Evolutionary conservation across 2,329 filamentous ascomycete genomes (phyloP).

Genomic region (Seiridium cupressi): DNA sequence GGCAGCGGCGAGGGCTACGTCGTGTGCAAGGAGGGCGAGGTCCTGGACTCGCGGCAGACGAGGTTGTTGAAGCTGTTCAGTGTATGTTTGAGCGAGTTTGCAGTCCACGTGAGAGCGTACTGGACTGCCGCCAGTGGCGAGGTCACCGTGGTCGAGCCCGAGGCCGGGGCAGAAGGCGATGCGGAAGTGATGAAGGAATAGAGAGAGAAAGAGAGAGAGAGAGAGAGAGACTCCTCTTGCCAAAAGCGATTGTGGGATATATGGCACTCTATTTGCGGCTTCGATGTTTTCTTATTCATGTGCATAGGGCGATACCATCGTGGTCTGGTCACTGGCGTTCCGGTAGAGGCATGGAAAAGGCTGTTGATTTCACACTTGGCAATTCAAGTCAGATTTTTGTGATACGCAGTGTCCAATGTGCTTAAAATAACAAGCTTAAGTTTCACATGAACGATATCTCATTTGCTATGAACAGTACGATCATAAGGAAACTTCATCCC

Average conservation of each 20-base stretch:
- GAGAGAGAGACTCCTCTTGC: neutral
- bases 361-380: neutral
- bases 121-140: conserved; percentile 59
- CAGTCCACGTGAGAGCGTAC: conserved; percentile 73
- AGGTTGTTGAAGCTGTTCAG: conserved; percentile 92
- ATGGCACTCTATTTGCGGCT: neutral
- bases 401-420: no score
- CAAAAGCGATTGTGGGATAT: neutral
- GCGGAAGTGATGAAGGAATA: conserved; percentile 21
- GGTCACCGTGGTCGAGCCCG: conserved; percentile 53
- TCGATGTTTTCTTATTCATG: neutral
- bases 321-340: neutral
- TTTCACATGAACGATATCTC: no score
- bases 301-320: conserved; percentile 2
- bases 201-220: neutral
- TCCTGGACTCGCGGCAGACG: conserved; percentile 87
- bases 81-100: conserved; percentile 87
- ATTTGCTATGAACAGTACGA: no score
- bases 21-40: conserved; percentile 82
- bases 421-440: no score
- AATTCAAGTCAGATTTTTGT: neutral
- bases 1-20: conserved; percentile 56
- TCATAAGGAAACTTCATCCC: no score
- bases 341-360: conserved; percentile 1
- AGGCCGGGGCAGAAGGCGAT: conserved; percentile 23